A percentile compares a stretch with the other conserved stretches of the same genome.
Evolutionary conservation across 306 rosid genomes (phyloP).

Genomic region (Vachellia pachyceras): DNA sequence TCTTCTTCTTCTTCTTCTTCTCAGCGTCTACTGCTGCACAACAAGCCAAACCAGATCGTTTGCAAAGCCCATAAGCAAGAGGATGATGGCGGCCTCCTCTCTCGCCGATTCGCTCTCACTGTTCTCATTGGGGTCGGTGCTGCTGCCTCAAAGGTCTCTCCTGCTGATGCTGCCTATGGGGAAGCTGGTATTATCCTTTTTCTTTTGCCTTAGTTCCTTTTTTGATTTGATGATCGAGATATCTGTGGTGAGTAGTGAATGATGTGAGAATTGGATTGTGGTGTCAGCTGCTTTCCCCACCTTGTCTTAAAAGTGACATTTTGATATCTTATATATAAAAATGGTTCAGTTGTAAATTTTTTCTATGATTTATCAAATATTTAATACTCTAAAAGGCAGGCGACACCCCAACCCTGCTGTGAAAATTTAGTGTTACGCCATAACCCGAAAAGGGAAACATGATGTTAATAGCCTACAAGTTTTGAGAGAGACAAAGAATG

Average conservation of each 20-base stretch:
- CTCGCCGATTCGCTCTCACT: constrained; percentile 89
- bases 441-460: neutral
- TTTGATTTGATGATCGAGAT: neutral
- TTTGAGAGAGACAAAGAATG: neutral
- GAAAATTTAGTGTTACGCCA: neutral
- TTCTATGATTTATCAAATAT: no score
- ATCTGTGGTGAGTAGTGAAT: neutral
- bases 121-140: constrained; percentile 87
- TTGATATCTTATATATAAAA: no score
- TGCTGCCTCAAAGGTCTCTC: constrained; percentile 80
- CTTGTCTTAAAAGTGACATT: no score
- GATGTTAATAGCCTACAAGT: neutral
- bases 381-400: no score
- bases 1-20: constrained; percentile 44
- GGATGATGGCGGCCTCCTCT: constrained; percentile 47
- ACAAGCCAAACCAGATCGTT: constrained; percentile 60
- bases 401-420: no score
- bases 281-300: no score
- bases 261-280: neutral
- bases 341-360: no score
- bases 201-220: neutral
- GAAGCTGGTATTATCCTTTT: constrained; percentile 63
- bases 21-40: constrained; percentile 58
- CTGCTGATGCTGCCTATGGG: constrained; percentile 96
- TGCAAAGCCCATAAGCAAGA: constrained; percentile 88